Conservation (phyloP, 179 eudicot genomes). For the Spinacia oleracea region DNA sequence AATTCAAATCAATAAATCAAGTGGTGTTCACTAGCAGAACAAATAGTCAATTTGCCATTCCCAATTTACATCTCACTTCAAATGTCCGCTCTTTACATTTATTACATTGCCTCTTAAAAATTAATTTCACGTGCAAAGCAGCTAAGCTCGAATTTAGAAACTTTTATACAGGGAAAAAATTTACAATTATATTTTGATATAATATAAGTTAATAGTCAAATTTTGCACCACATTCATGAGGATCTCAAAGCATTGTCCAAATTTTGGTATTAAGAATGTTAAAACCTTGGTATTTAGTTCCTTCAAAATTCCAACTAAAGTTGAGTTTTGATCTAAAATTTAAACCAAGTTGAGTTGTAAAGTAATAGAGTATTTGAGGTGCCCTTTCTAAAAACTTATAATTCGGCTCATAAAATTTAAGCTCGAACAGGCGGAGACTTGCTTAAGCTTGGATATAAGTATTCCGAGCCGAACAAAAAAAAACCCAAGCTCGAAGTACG, state of each 20-base stretch:
- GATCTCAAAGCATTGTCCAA: not conserved
- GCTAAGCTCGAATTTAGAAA: no score
- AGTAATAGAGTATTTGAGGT: no score
- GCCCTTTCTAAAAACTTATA: no score
- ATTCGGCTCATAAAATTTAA: no score
- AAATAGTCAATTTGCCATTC: not conserved
- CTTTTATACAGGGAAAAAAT: no score
- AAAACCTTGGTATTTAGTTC: not conserved
- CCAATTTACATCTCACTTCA: slow-evolving; percentile 1
- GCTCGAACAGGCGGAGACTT: no score
- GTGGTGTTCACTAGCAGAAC: not conserved
- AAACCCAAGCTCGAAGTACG: not conserved
- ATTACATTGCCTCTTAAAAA: not conserved
- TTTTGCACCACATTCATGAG: not conserved
- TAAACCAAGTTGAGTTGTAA: no score
- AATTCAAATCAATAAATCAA: slow-evolving; percentile 13
- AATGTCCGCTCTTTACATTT: not conserved
- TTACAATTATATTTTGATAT: no score
- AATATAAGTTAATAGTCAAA: not conserved
- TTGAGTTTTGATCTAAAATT: not conserved
- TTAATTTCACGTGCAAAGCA: not conserved
- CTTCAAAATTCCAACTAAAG: not conserved
- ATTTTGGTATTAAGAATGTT: not conserved
- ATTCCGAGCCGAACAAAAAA: not conserved
- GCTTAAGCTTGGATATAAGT: not conserved